These are phyloP conservation scores for Coprinellus micaceus DNA, from an alignment of 768 basidiomycete genomes.

Conservation along the genomic window DNA sequence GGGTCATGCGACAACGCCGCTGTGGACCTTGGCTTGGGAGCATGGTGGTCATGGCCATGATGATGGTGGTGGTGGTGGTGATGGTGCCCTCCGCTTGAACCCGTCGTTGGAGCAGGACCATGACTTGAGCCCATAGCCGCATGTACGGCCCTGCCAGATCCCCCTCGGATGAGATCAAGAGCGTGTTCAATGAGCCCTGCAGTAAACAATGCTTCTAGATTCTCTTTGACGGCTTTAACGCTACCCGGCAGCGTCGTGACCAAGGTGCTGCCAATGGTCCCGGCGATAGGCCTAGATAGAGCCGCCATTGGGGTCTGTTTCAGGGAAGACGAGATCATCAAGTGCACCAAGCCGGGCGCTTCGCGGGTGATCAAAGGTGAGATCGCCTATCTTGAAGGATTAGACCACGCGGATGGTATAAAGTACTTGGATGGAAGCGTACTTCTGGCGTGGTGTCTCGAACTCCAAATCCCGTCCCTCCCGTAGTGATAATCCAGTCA, in stretches of 20 bases:
- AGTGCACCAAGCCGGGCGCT: conserved; percentile 70
- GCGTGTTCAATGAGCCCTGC: conserved; percentile 65
- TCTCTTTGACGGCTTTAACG: conserved; percentile 81
- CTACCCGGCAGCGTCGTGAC: conserved; percentile 83
- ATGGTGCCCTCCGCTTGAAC: conserved; percentile 29
- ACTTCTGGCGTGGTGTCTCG: conserved; percentile 86
- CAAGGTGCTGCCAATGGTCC: conserved; percentile 61
- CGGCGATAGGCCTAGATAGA: conserved; percentile 79
- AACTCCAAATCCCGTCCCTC: conserved; percentile 83
- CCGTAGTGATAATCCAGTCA: conserved; percentile 79
- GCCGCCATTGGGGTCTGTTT: conserved; percentile 76
- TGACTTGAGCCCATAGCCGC: conserved; percentile 31
- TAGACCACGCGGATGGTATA: not conserved
- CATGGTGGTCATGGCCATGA: conserved; percentile 29
- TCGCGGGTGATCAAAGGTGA: conserved; percentile 60
- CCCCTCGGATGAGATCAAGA: conserved; percentile 67
- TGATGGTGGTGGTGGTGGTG: conserved; percentile 33
- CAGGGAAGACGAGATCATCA: conserved; percentile 66
- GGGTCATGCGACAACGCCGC: conserved; percentile 63
- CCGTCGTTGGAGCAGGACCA: conserved; percentile 23
- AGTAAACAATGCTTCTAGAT: conserved; percentile 57
- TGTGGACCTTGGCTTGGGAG: conserved; percentile 51
- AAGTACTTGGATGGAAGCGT: conserved; percentile 2
- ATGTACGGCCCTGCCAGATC: conserved; percentile 60
- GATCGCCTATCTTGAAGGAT: conserved; percentile 43